Percentiles rank a stretch among this genome's conserved stretches.
Conservation (phyloP, 345 rosid genomes). For the Corchorus capsularis region DNA sequence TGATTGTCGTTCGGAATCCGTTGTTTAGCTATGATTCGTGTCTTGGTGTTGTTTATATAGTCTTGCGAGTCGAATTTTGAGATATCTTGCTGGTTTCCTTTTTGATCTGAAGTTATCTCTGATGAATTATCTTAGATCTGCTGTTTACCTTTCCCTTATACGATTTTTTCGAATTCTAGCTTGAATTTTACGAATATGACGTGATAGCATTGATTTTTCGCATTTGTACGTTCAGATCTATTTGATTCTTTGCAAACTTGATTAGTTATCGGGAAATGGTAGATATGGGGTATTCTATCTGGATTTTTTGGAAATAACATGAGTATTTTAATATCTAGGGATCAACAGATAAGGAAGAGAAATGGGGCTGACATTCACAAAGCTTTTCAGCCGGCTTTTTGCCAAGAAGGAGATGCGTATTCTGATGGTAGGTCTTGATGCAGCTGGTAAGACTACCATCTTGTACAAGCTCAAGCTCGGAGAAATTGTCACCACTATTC, state of each 20-base stretch:
- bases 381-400: constrained; percentile 68
- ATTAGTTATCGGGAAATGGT: background rate
- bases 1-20: background rate
- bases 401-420: constrained; percentile 27
- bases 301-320: background rate
- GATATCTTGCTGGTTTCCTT: background rate
- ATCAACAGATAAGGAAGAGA: constrained; percentile 29
- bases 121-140: constrained; percentile 25
- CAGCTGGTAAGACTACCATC: too few relatives aligned
- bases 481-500: too few relatives aligned
- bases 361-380: constrained; percentile 72
- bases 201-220: background rate
- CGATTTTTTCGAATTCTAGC: background rate
- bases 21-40: background rate
- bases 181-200: constrained; percentile 12
- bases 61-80: background rate
- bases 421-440: too few relatives aligned
- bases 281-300: background rate
- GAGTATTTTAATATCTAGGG: constrained; percentile 28
- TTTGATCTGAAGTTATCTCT: constrained; percentile 20
- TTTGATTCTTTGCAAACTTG: background rate
- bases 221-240: constrained; percentile 18
- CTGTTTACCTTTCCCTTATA: background rate
- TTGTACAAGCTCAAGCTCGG: too few relatives aligned
- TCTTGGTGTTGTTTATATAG: background rate